Conservation (phyloP, 495 filamentous ascomycete genomes). For the Chlorociboria aeruginascens region DNA sequence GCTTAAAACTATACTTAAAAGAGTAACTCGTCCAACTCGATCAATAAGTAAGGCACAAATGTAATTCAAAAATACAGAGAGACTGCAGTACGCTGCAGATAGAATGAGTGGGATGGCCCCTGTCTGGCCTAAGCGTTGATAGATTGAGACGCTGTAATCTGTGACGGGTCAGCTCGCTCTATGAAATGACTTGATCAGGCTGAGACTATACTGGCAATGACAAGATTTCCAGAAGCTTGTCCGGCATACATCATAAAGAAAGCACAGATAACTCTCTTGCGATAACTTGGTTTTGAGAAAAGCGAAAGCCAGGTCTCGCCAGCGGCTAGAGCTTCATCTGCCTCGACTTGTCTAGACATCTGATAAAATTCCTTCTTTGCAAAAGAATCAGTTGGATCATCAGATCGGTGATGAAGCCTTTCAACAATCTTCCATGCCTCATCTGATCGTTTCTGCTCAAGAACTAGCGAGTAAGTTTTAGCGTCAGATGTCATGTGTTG, state of each 20-base stretch:
- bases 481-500: neutral
- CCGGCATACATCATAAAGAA: constrained; percentile 1
- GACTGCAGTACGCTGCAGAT: neutral
- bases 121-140: neutral
- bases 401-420: neutral
- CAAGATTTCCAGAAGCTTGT: constrained; percentile 6
- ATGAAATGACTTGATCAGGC: neutral
- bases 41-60: neutral
- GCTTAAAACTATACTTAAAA: neutral
- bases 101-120: neutral
- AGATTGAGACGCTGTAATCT: neutral
- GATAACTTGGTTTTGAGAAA: neutral
- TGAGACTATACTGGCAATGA: constrained; percentile 6
- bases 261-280: neutral
- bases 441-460: neutral
- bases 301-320: neutral
- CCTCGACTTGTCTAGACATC: neutral
- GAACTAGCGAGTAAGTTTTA: neutral
- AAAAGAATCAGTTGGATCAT: neutral
- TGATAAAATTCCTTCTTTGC: constrained; percentile 3
- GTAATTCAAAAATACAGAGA: neutral
- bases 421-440: neutral
- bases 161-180: neutral
- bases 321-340: constrained; percentile 2
- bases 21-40: neutral